A percentile compares a stretch with the other conserved stretches of the same genome.
Evolutionary conservation across 2,329 filamentous ascomycete genomes (phyloP).

Genomic region (Colletotrichum sp.): DNA sequence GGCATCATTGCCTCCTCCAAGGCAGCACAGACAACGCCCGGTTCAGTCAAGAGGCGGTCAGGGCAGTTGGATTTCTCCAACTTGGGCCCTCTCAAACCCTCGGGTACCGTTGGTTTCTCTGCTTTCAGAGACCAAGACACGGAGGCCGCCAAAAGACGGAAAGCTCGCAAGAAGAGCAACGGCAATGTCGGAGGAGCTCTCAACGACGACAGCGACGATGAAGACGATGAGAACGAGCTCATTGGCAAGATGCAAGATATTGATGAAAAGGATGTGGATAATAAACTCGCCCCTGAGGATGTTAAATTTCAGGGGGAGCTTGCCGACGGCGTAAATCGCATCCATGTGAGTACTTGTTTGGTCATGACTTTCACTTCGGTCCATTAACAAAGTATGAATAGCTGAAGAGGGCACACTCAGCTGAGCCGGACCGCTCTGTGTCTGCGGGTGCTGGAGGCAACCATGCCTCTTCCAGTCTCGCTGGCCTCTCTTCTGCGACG

Average conservation of each 20-base stretch:
- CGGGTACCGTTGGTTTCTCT: slow-evolving; percentile 89
- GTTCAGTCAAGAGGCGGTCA: slow-evolving; percentile 77
- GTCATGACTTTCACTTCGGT: background rate
- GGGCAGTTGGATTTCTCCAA: slow-evolving; percentile 84
- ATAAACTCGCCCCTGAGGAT: slow-evolving; percentile 72
- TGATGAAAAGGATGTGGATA: slow-evolving; percentile 65
- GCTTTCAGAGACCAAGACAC: slow-evolving; percentile 78
- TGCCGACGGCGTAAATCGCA: slow-evolving; percentile 81
- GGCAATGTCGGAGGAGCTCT: slow-evolving; percentile 61
- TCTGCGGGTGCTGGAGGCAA: background rate
- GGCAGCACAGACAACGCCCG: slow-evolving; percentile 63
- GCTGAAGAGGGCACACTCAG: slow-evolving; percentile 83
- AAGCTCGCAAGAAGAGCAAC: slow-evolving; percentile 67
- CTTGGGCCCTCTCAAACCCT: slow-evolving; percentile 81
- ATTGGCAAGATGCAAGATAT: slow-evolving; percentile 70
- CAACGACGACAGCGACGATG: slow-evolving; percentile 74
- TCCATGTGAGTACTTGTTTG: slow-evolving; percentile 64
- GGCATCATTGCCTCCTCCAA: slow-evolving; percentile 79
- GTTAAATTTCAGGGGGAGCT: slow-evolving; percentile 75
- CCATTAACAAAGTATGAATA: slow-evolving; percentile 36
- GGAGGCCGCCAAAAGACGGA: slow-evolving; percentile 60
- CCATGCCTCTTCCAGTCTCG: background rate
- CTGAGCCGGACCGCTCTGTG: slow-evolving; percentile 62
- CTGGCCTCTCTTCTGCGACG: background rate
- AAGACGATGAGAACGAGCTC: slow-evolving; percentile 68